Conservation (phyloP, 2,329 filamentous ascomycete genomes). For the Elsinoe ampelina region DNA sequence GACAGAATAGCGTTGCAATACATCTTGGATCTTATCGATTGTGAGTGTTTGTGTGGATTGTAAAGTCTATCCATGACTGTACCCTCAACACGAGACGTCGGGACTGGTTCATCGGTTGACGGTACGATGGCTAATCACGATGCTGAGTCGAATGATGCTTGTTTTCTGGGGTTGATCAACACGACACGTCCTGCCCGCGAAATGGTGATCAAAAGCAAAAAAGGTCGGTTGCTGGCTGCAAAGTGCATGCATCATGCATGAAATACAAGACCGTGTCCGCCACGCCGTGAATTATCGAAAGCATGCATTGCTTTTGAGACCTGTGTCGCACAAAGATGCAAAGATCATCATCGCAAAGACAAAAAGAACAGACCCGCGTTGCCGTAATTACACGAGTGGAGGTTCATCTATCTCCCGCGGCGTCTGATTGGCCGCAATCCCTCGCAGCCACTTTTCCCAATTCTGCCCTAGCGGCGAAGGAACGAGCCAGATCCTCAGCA, state of each 20-base stretch:
- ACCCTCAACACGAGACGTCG: background rate
- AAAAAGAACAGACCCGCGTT: conserved; percentile 2
- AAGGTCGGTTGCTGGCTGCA: background rate
- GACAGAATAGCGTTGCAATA: background rate
- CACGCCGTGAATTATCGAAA: conserved; percentile 11
- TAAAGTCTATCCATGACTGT: background rate
- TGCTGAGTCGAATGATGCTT: background rate
- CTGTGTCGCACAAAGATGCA: conserved; percentile 4
- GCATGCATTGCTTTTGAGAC: conserved; percentile 12
- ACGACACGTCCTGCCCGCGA: background rate
- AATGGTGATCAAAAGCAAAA: background rate
- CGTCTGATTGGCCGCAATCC: background rate
- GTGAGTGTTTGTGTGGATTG: background rate
- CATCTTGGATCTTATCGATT: background rate
- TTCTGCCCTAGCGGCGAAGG: background rate
- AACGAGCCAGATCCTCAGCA: conserved; percentile 7
- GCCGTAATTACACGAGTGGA: conserved; percentile 2
- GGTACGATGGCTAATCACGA: background rate
- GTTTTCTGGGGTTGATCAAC: background rate
- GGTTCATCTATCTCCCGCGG: background rate
- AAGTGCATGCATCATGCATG: conserved; percentile 3
- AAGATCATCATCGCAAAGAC: conserved; percentile 6
- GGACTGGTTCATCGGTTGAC: conserved; percentile 7
- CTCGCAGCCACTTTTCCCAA: background rate
- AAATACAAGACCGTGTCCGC: background rate